phyloP scores from a whole-genome alignment of 192 early-diverging fungal genomes.

The Coemansia sp. region DNA sequence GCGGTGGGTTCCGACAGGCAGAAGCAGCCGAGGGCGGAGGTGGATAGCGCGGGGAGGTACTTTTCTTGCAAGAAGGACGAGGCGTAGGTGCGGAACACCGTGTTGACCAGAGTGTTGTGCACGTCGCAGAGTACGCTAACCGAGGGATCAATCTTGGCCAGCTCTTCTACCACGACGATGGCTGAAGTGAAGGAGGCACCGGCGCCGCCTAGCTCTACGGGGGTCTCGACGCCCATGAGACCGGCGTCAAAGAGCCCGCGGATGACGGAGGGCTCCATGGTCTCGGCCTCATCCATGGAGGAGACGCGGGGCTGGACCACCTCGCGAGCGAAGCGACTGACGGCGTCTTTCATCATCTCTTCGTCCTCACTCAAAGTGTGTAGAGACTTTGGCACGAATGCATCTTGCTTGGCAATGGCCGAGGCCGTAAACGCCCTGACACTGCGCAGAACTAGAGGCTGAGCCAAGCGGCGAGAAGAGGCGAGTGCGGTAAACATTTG shows the following conservation, averaged over 20 bases:
- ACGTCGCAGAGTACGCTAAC: conserved; percentile 91
- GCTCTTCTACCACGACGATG: conserved; percentile 85
- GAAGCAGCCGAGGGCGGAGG: conserved; percentile 86
- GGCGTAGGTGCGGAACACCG: conserved; percentile 83
- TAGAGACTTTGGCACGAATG: conserved; percentile 57
- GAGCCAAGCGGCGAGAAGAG: conserved; percentile 6
- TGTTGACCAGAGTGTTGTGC: conserved; percentile 97
- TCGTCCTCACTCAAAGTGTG: conserved; percentile 87
- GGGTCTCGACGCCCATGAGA: conserved; percentile 93
- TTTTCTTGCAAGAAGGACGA: conserved; percentile 70
- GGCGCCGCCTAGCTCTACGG: conserved; percentile 75
- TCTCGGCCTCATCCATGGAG: conserved; percentile 91
- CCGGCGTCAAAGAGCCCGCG: conserved; percentile 87
- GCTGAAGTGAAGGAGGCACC: conserved; percentile 81
- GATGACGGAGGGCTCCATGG: conserved; percentile 73
- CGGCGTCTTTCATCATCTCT: conserved; percentile 73
- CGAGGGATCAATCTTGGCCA: conserved; percentile 94
- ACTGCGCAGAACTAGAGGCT: background rate
- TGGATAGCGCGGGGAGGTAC: conserved; percentile 82
- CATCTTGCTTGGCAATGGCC: background rate
- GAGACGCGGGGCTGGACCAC: conserved; percentile 79
- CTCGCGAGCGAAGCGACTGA: conserved; percentile 78
- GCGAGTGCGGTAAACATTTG: conserved; percentile 7
- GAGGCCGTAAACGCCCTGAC: background rate
- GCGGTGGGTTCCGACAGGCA: conserved; percentile 91